Evolutionary conservation across 2,329 filamentous ascomycete species (phyloP), one percentile per base, ranked within the genome.

Genomic region (Bisporella sp.): DNA sequence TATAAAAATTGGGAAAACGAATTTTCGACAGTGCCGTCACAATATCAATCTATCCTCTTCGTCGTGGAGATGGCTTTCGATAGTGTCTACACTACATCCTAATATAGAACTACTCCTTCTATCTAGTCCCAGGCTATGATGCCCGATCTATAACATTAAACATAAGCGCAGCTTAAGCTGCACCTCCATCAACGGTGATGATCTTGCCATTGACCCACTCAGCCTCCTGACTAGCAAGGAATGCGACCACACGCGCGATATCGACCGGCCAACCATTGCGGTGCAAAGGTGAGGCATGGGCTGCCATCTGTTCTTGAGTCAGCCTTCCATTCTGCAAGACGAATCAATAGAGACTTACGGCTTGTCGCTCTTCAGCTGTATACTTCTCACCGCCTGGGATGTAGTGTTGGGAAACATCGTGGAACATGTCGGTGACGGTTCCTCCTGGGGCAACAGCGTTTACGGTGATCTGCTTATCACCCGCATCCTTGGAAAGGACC

Each of bases 381-480:
- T 73, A 74, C 73, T 47, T 66, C 37, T 75, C 73, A 44, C 77
- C 78, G 49, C 69, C 67, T 43, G 78, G 78, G 55, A 81, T 79
- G 68, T 82, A 81, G 66, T 82, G 68, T 74, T 80, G 84, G 21
- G 54, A 54, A 35, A 58, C 57, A 47, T 71, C 71, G 44, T 85
- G 81, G 79, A 81, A 86, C 81, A 85, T 85, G 0, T 72, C 70
- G 0, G 81, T 84, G 1, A 76, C 79, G 0, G 86, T 79, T 41
- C 86, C 83, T 0, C 84, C 84, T 0, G 84, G 84, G 0, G 80
- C 82, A 57, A 85, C 86, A 0, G 76, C 76, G 55, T 87, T 87
- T n/a, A 78, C 81, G 0, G 79, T 85, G 62, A 87, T 86, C 50
- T 78, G 71, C 60, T 85, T 75, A 41, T 67, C 65, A 0, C 82